Evolutionary conservation across 805 yeast genomes (phyloP), one percentile per base, ranked within the genome.

Genomic region (Cyberlindnera petersonii): DNA sequence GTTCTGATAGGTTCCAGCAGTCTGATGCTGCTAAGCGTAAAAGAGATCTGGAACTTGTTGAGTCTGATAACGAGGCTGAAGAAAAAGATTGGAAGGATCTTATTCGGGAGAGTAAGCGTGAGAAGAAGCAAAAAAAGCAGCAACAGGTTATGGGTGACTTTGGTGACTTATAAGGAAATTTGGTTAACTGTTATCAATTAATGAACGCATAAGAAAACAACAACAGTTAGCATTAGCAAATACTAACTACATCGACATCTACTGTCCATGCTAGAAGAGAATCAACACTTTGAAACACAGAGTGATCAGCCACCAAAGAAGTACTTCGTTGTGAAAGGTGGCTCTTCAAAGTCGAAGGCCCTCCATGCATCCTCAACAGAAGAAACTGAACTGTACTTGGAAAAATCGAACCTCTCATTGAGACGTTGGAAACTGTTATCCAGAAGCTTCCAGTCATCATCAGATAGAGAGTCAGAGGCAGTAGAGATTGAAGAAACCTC

Each of bases 51-150:
- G 87, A 84, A 1, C 71, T 81, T n/a, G 84, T 80, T 42, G 72
- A 70, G 42, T 39, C 53, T 14, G 67, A 63, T 22, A 75, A 68
- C 11, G 62, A 58, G 16, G 65, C 56, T 22, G 63, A 57, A n/a
- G 81, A 73, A 35, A 62, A 67, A 29, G 98, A 93, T 62, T 93
- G 98, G 98, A 93, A 93, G 62, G 89, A 83, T 22, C 53, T 82
- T 18, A 82, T 91, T 1, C 65, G 76, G 46, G 73, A 74, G 33
- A 78, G 71, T 44, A 89, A 86, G 57, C 77, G 71, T 60, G 68
- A 68, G 47, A 82, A 78, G 59, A 61, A 59, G 17, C 47, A 21
- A 34, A 41, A 39, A 26, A 48, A 47, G n/a, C 48, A 52, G 26
- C 66, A 58, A 10, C 66, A 59, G 7, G 53, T 75, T 29, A 76